Evolutionary conservation across 1,284 basidiomycete genomes (phyloP).

Genomic region (Trametes hirsuta): DNA sequence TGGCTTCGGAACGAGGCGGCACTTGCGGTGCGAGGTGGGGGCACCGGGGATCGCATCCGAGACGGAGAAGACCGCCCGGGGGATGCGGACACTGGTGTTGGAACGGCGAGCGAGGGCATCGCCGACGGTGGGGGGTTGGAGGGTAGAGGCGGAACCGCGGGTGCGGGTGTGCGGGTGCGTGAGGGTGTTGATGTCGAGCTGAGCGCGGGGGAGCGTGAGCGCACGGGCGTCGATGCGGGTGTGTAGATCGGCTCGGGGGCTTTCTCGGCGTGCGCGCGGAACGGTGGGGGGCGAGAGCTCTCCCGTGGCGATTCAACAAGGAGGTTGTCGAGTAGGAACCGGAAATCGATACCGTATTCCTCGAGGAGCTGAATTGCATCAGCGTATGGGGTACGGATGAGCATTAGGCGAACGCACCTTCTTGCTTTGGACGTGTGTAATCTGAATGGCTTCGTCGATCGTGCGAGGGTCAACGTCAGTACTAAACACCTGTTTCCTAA

Average conservation of each 20-base stretch:
- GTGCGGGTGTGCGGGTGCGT: constrained; percentile 27
- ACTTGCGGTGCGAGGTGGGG: constrained; percentile 26
- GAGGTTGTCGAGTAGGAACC: constrained; percentile 78
- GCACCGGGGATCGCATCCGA: constrained; percentile 25
- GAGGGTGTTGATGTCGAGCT: constrained; percentile 29
- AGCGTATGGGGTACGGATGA: not conserved
- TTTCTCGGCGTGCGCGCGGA: constrained; percentile 34
- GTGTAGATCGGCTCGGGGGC: constrained; percentile 33
- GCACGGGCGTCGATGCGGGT: constrained; percentile 35
- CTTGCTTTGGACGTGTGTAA: constrained; percentile 78
- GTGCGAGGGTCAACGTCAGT: constrained; percentile 71
- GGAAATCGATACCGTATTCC: constrained; percentile 93
- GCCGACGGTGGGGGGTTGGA: constrained; percentile 14
- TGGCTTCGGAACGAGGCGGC: constrained; percentile 27
- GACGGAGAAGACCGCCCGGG: constrained; percentile 22
- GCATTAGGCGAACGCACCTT: constrained; percentile 55
- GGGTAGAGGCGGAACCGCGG: constrained; percentile 29
- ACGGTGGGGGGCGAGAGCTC: constrained; percentile 36
- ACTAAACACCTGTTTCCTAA: constrained; percentile 90
- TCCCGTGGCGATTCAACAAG: constrained; percentile 56
- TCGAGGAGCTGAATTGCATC: constrained; percentile 69
- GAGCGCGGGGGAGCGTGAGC: constrained; percentile 34
- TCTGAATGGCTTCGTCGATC: constrained; percentile 75
- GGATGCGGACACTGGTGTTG: constrained; percentile 24
- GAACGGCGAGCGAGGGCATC: constrained; percentile 18